Conservation (phyloP, 176 grass and related monocot species). For the Stipa capillata region DNA sequence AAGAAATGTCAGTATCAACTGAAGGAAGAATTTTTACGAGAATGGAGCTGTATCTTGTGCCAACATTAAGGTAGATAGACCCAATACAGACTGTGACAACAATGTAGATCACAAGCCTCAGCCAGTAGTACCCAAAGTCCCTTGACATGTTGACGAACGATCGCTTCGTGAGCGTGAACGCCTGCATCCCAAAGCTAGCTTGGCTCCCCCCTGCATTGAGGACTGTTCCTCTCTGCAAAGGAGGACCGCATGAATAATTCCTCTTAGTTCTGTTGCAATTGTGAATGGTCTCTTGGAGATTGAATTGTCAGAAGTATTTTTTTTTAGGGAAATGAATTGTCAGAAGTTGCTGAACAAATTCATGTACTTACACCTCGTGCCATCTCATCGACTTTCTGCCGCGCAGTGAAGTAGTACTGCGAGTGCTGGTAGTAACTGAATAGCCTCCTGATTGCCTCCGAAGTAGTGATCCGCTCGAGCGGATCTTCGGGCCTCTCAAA, state of each 20-base stretch:
- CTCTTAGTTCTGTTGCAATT: too few species aligned
- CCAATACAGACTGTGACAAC: conserved; percentile 96
- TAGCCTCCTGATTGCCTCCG: conserved; percentile 68
- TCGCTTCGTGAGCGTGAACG: conserved; percentile 57
- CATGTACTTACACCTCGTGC: conserved; percentile 56
- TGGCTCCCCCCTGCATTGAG: conserved; percentile 86
- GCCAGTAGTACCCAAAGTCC: conserved; percentile 98
- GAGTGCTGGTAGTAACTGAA: conserved; percentile 67
- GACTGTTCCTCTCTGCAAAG: conserved; percentile 82
- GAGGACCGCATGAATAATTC: background rate
- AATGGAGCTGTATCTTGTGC: conserved; percentile 85
- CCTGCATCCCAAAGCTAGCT: conserved; percentile 87
- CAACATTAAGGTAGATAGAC: conserved; percentile 89
- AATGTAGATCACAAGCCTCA: conserved; percentile 92
- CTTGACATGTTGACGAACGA: conserved; percentile 94
- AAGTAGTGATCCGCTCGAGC: conserved; percentile 56
- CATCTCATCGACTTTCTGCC: conserved; percentile 82
- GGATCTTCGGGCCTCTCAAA: conserved; percentile 83
- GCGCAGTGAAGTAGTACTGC: conserved; percentile 44
- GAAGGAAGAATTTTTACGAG: conserved; percentile 41
- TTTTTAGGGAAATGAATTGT: too few species aligned
- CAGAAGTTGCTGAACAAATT: conserved; percentile 4
- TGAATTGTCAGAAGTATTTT: too few species aligned
- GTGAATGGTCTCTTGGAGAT: too few species aligned
- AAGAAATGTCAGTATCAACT: background rate